phyloP scores from a whole-genome alignment of 306 rosid species.

The Rosa rugosa region DNA sequence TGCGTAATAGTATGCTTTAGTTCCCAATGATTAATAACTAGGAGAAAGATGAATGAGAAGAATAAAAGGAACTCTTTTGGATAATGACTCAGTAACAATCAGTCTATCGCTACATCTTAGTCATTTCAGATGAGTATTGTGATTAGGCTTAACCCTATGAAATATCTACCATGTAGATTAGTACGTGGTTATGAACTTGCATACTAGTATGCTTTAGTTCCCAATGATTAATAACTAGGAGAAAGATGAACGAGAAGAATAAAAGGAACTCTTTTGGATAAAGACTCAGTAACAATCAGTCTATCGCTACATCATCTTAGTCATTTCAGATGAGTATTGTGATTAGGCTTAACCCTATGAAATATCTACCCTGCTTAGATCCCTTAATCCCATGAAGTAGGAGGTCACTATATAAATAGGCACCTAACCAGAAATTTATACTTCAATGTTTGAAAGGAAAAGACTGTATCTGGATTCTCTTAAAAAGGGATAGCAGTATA shows the following conservation, averaged over 20 bases:
- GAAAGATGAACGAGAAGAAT: not conserved
- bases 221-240: not conserved
- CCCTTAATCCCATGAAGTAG: not conserved
- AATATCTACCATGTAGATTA: not conserved
- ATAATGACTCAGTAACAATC: not conserved
- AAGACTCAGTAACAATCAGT: not conserved
- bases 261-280: not conserved
- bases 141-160: not conserved
- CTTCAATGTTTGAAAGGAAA: not conserved
- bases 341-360: not conserved
- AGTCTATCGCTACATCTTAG: too few species aligned
- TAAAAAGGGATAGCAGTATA: not conserved
- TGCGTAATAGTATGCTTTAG: not conserved
- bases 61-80: not conserved
- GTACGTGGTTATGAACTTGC: conserved; percentile 12
- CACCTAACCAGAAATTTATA: not conserved
- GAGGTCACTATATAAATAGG: not conserved
- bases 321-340: not conserved
- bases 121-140: not conserved
- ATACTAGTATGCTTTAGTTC: not conserved
- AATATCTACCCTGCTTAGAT: not conserved
- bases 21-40: not conserved
- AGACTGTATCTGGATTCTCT: not conserved
- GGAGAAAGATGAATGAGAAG: not conserved
- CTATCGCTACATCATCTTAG: too few species aligned